Conservation (phyloP, 805 yeast genomes). For the Saccharomycopsis javanensis region DNA sequence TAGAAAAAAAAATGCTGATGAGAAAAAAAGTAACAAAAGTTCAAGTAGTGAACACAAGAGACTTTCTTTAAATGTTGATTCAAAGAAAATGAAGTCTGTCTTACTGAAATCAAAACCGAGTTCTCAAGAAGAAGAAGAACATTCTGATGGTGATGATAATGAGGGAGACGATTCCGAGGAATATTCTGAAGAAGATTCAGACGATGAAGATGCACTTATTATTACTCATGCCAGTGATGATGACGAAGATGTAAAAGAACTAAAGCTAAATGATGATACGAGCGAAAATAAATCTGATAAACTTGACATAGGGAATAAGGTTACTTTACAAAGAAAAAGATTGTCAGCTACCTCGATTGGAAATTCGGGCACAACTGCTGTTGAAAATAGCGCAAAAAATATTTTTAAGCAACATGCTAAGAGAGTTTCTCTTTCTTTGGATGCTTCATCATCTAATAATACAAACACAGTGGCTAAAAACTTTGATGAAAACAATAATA, state of each 20-base stretch:
- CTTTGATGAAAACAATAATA: neutral
- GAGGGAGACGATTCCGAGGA: slow-evolving; percentile 1
- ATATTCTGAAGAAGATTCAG: neutral
- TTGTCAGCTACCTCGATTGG: neutral
- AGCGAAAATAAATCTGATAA: neutral
- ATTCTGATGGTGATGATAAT: neutral
- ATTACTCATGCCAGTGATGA: neutral
- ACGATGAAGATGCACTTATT: neutral
- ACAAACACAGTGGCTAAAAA: neutral
- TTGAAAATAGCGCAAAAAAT: neutral
- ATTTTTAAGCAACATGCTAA: neutral
- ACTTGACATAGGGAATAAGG: neutral
- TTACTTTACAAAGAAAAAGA: neutral
- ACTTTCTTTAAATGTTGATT: neutral
- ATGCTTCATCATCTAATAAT: neutral
- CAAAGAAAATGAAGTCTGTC: neutral
- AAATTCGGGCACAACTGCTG: neutral
- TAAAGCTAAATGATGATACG: neutral
- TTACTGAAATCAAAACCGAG: neutral
- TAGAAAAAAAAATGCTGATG: slow-evolving; percentile 6
- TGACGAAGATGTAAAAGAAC: slow-evolving; percentile 4
- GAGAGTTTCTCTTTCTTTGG: neutral
- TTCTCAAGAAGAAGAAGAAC: neutral
- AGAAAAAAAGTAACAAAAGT: neutral
- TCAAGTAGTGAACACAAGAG: neutral